Evolutionary conservation across 179 eudicot species (phyloP), one percentile per base, ranked within the genome.

Genomic region (Beta lomatogona): DNA sequence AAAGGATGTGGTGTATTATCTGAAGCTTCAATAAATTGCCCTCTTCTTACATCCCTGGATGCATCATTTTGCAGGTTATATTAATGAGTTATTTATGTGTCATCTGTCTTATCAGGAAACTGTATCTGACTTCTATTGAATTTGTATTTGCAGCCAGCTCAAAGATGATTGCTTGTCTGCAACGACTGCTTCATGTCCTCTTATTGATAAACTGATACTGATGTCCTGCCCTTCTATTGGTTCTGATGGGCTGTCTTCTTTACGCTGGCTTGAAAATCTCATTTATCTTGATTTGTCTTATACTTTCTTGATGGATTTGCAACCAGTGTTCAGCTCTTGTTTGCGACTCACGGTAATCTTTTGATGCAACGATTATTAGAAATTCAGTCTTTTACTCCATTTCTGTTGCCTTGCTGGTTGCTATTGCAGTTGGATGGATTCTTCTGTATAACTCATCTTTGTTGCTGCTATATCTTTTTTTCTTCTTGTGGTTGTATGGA

Each of bases 1-100:
- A 96, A 96, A 84, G 99, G 99, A 44, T 96, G 99, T 85, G 99
- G 99, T 78, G 99, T 93, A 44, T 75, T 96, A 78, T 96, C 98
- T 14, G 94, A 96, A 80, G 99, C 95, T 74, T 86, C 88, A 8
- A 92, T 96, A 66, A 77, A 89, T 77, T 96, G 99, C 85, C 98
- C 99, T 22, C 87, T 89, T 75, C 85, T 96, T 70, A 91, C 93
- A 41, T 92, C 96, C 82, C 81, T 96, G 85, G 99, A 96, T 88
- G 97, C 99, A 81, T 96, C 99, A 55, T 96, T 94, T 82, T 96
- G 99, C 96, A 91, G 99, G 99, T 95, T 46, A 85, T 59, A 18
- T 18, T 0, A 65, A 52, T 57, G 57, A 74, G 48, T 3, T 59
- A 36, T 18, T n/a, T n/a, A 21, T 19, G 21, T 57, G 41, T 9